phyloP scores from a whole-genome alignment of 495 filamentous ascomycete species.

The Aspergillus panamensis region DNA sequence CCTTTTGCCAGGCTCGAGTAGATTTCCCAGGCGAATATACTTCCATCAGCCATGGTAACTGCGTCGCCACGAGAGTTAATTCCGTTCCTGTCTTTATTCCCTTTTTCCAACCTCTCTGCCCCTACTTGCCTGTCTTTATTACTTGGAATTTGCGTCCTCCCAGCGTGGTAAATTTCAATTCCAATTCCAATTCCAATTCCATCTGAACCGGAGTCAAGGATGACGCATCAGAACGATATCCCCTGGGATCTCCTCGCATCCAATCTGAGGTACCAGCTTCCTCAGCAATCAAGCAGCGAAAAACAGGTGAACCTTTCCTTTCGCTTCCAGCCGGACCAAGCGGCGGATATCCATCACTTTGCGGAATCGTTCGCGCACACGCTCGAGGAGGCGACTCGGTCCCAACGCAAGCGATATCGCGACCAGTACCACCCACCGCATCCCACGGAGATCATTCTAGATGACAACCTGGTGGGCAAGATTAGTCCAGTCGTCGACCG shows the following conservation, averaged over 20 bases:
- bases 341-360: background rate
- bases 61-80: no score
- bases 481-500: background rate
- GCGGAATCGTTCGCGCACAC: background rate
- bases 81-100: no score
- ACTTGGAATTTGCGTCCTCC: no score
- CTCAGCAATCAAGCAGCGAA: background rate
- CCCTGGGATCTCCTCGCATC: background rate
- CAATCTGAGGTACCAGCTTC: background rate
- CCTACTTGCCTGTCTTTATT: no score
- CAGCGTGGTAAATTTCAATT: no score
- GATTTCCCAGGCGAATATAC: no score
- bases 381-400: background rate
- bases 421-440: background rate
- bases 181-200: no score
- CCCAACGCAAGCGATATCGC: background rate
- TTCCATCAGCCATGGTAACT: no score
- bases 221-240: background rate
- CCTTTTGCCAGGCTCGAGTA: no score
- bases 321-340: background rate
- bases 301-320: background rate
- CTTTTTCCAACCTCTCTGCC: no score
- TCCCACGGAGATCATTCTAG: background rate
- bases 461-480: background rate
- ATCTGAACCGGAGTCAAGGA: background rate